These are phyloP conservation scores for Ganoderma sinense DNA, from an alignment of 1,284 basidiomycete genomes.

Conservation along the genomic window DNA sequence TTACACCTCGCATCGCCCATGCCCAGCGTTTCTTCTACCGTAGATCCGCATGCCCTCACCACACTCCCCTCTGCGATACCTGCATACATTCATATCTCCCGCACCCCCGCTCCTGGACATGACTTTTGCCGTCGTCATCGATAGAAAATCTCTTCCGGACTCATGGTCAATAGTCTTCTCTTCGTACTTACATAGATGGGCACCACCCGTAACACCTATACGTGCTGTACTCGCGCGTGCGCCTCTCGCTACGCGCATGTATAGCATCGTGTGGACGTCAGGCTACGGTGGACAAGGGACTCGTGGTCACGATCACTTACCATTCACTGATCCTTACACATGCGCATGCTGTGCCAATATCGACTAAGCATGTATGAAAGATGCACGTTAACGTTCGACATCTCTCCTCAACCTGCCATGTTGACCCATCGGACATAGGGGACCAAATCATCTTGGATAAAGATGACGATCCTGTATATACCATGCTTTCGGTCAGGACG, in stretches of 20 bases:
- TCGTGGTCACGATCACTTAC: neutral
- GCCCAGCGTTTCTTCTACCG: neutral
- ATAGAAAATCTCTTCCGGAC: neutral
- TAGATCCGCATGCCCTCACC: neutral
- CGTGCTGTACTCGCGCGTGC: neutral
- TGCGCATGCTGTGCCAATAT: neutral
- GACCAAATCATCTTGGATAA: no score
- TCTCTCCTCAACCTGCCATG: no score
- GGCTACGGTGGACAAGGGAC: neutral
- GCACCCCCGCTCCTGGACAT: neutral
- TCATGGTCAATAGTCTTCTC: neutral
- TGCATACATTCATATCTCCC: neutral
- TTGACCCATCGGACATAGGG: no score
- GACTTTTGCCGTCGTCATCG: conserved; percentile 5
- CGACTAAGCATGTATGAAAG: neutral
- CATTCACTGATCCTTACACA: neutral
- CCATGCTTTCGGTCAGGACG: no score
- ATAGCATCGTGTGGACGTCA: neutral
- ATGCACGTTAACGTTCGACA: no score
- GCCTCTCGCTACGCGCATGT: neutral
- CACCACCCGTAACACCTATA: neutral
- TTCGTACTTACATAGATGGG: conserved; percentile 1
- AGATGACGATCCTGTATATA: no score
- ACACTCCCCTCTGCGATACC: neutral
- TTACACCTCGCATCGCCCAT: neutral